Evolutionary conservation across 352 stramenopile species (phyloP), one percentile per base, ranked within the genome.

Genomic region (Aphanomyces invadans): DNA sequence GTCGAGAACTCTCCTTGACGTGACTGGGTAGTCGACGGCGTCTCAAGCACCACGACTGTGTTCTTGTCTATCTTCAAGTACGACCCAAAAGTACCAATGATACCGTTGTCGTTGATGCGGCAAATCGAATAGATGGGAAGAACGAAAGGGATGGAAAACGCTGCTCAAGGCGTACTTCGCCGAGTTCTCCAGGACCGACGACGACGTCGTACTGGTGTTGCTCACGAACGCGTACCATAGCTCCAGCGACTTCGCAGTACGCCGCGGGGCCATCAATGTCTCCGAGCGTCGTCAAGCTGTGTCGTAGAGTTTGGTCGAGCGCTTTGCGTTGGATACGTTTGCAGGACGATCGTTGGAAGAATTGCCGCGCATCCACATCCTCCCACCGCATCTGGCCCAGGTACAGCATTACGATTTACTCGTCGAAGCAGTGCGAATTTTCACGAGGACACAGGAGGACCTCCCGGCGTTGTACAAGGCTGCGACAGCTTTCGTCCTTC

Each of bases 41-140:
- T 89, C 51, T 82, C 70, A 2, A 60, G 73, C 10, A 52, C 71
- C 25, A 91, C 84, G 7, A 87, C 76, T 0, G 79, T 95, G n/a
- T 97, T 94, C 46, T 72, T 97, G 25, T 96, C 86, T 21, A 80
- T 98, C 56, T 97, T 97, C 75, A 98, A 98, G 72, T 67, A 45
- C 31, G 28, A 42, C 15, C 36, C 2, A 28, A 32, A 25, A 31
- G 0, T 10, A n/a, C n/a, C 31, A 19, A 26, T 26, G 15, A 21
- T 10, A n/a, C n/a, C n/a, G n/a, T n/a, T n/a, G n/a, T n/a, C n/a
- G n/a, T n/a, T n/a, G n/a, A n/a, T n/a, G n/a, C n/a, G n/a, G n/a
- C n/a, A n/a, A n/a, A n/a, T n/a, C n/a, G n/a, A n/a, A 19, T 57
- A 67, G 60, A 33, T 98, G 89, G 84, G 92, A 98, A 66, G 76